A percentile compares a stretch with the other conserved stretches of the same genome.
phyloP scores from a whole-genome alignment of 2,329 filamentous ascomycete genomes.

The Xylaria sp. region DNA sequence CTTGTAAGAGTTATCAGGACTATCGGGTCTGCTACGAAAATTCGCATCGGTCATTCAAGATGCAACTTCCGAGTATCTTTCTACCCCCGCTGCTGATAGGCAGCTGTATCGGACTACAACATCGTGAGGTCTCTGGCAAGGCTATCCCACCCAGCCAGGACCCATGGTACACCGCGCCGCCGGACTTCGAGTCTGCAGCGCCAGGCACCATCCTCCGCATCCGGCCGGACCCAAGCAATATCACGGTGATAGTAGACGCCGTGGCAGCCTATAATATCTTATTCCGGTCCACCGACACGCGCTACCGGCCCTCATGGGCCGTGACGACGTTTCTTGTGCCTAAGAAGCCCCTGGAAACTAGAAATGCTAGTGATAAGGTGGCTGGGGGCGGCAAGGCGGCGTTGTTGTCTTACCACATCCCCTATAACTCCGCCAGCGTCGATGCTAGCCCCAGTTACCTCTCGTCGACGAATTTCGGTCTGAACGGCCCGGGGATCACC shows the following conservation, averaged over 20 bases:
- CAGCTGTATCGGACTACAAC: neutral
- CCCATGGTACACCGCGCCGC: constrained; percentile 49
- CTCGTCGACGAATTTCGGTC: constrained; percentile 24
- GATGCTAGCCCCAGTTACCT: constrained; percentile 52
- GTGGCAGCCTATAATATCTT: constrained; percentile 42
- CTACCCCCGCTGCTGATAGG: neutral
- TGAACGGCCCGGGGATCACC: constrained; percentile 31
- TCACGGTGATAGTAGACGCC: constrained; percentile 23
- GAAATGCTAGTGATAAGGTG: neutral
- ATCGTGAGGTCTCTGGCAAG: neutral
- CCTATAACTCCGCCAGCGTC: constrained; percentile 50
- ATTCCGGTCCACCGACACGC: constrained; percentile 52
- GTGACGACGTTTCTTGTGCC: constrained; percentile 51
- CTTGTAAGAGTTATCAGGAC: neutral
- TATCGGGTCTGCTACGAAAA: neutral
- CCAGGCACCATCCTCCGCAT: constrained; percentile 48
- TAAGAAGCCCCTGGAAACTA: neutral
- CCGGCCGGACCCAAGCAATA: constrained; percentile 44
- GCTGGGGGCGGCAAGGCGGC: constrained; percentile 32
- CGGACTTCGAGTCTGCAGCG: constrained; percentile 41
- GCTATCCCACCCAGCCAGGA: constrained; percentile 45
- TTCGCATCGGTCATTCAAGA: neutral
- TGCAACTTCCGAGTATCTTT: neutral
- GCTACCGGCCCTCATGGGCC: constrained; percentile 50
- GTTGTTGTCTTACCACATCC: constrained; percentile 54